A percentile compares a stretch with the other conserved stretches of the same genome.
These are phyloP conservation scores for Graphilbum sp. DNA, from an alignment of 2,329 filamentous ascomycete genomes.

Conservation along the genomic window DNA sequence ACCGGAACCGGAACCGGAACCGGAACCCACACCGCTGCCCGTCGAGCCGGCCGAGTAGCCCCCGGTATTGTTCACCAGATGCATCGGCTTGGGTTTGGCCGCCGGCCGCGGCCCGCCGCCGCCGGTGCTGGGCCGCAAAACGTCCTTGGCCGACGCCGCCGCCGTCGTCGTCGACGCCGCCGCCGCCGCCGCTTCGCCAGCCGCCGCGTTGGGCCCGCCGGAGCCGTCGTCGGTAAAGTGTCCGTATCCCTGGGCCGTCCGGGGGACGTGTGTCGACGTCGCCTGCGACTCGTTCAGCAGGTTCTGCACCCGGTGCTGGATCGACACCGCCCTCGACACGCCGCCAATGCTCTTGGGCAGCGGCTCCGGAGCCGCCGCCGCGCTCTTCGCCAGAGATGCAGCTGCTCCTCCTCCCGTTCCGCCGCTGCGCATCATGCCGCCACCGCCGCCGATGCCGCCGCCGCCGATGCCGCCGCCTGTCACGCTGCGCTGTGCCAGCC, in stretches of 20 bases:
- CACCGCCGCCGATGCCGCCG: constrained; percentile 17
- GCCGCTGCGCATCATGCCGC: too few relatives aligned
- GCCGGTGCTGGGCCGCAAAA: neutral
- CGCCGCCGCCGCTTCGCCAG: neutral
- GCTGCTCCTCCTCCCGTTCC: too few relatives aligned
- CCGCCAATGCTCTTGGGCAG: constrained; percentile 40
- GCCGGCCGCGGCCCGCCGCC: constrained; percentile 22
- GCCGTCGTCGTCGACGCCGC: neutral
- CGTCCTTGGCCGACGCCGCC: neutral
- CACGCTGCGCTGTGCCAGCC: constrained; percentile 47
- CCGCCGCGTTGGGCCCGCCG: constrained; percentile 7
- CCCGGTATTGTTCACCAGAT: too few relatives aligned
- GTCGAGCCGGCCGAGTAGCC: too few relatives aligned
- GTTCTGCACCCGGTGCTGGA: constrained; percentile 80
- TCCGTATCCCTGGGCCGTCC: constrained; percentile 79
- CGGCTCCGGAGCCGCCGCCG: too few relatives aligned
- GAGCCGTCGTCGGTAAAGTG: constrained; percentile 53
- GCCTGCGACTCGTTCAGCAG: constrained; percentile 64
- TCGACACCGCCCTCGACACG: constrained; percentile 56
- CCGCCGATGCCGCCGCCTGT: constrained; percentile 14
- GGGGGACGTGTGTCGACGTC: constrained; percentile 32
- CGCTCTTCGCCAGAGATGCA: too few relatives aligned
- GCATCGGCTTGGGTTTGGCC: constrained; percentile 44
- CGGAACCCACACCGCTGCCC: too few relatives aligned
- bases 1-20: too few relatives aligned